Evolutionary conservation across 202 grass and related monocot species (phyloP).

Genomic region (Panicum virgatum): DNA sequence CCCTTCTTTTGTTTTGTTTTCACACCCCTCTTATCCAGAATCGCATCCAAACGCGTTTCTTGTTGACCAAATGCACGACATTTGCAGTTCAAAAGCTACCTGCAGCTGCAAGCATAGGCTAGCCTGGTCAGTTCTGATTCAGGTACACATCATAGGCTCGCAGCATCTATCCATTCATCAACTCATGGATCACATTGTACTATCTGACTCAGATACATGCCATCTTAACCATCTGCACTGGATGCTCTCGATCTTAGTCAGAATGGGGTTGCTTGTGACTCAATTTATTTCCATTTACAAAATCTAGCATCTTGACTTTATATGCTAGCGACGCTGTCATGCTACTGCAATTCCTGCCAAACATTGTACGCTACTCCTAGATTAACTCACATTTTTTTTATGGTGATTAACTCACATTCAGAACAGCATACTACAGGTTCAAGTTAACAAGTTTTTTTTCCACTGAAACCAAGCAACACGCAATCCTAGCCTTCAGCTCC

Average conservation of each 20-base stretch:
- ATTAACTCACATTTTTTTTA: too few species aligned
- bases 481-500: too few species aligned
- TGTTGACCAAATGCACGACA: not conserved
- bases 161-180: slow-evolving; percentile 1
- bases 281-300: not conserved
- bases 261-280: not conserved
- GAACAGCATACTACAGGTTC: too few species aligned
- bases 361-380: not conserved
- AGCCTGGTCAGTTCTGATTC: slow-evolving; percentile 7
- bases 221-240: not conserved
- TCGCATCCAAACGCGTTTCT: slow-evolving; percentile 18
- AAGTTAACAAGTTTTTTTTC: too few species aligned
- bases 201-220: slow-evolving; percentile 22
- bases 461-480: too few species aligned
- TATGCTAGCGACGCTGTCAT: not conserved
- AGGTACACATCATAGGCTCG: slow-evolving; percentile 2
- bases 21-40: not conserved
- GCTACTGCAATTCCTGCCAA: not conserved
- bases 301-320: not conserved
- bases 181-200: not conserved
- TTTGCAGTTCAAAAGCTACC: slow-evolving; percentile 4
- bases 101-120: not conserved
- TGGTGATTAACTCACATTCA: too few species aligned
- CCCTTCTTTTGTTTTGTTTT: not conserved
- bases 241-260: not conserved